These are phyloP conservation scores for Oidium heveae DNA, from an alignment of 2,329 filamentous ascomycete species.

Conservation along the genomic window DNA sequence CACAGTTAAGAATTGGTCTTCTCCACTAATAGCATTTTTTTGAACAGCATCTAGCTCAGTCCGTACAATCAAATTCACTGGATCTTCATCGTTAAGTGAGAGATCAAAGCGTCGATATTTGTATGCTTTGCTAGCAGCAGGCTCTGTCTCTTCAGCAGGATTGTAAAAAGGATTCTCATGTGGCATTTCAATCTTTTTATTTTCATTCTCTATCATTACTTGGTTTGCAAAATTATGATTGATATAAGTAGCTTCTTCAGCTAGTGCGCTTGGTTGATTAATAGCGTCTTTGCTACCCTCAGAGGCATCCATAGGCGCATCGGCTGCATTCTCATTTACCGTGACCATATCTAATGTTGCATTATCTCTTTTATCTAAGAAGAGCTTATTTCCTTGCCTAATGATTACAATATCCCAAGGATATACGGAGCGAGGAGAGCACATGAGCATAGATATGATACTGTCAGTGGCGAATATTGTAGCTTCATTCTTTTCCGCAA, in stretches of 20 bases:
- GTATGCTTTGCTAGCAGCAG: conserved; percentile 88
- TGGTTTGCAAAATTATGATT: conserved; percentile 99
- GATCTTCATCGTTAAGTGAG: conserved; percentile 72
- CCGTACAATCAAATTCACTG: conserved; percentile 75
- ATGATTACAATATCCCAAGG: conserved; percentile 95
- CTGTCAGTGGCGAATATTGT: conserved; percentile 94
- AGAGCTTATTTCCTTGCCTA: conserved; percentile 86
- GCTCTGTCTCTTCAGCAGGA: conserved; percentile 71
- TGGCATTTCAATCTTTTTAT: conserved; percentile 55
- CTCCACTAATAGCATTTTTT: conserved; percentile 79
- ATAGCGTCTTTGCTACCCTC: conserved; percentile 85
- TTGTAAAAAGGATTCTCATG: conserved; percentile 97
- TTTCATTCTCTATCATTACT: conserved; percentile 63
- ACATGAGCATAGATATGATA: conserved; percentile 98
- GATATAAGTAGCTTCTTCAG: conserved; percentile 96
- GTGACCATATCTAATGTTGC: conserved; percentile 91
- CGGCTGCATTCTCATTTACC: conserved; percentile 94
- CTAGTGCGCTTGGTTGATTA: conserved; percentile 80
- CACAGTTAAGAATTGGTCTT: conserved; percentile 76
- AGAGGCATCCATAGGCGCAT: conserved; percentile 73
- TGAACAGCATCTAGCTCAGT: conserved; percentile 88
- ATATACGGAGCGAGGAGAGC: conserved; percentile 84
- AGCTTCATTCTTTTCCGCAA: conserved; percentile 85
- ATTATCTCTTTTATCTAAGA: conserved; percentile 94
- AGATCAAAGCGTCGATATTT: conserved; percentile 95